Conservation (phyloP, 2,329 filamentous ascomycete species). For the Penicillium polonicum region DNA sequence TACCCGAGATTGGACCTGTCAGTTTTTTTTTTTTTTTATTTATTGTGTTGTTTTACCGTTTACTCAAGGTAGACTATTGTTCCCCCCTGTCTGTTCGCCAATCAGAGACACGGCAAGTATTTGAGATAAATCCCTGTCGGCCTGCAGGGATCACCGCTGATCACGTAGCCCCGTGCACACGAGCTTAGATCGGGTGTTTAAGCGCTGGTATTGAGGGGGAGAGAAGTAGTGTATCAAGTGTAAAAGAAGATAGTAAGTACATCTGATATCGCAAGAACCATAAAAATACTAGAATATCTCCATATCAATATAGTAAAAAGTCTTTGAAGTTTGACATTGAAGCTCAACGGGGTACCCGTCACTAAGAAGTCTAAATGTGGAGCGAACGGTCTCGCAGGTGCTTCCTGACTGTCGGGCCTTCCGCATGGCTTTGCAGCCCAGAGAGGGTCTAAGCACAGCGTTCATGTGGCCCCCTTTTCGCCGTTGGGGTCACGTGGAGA, state of each 20-base stretch:
- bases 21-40: conserved; percentile 1
- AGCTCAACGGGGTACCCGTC: background rate
- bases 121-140: conserved; percentile 37
- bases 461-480: conserved; percentile 4
- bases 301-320: background rate
- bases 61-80: conserved; percentile 13
- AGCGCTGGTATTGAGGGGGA: background rate
- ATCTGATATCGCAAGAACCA: background rate
- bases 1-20: conserved; percentile 28
- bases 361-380: conserved; percentile 20
- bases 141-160: conserved; percentile 30
- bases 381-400: conserved; percentile 39
- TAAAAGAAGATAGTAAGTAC: background rate
- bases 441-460: conserved; percentile 23
- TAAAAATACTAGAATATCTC: background rate
- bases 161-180: conserved; percentile 21
- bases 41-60: background rate
- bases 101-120: conserved; percentile 33
- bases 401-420: conserved; percentile 39
- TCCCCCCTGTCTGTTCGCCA: conserved; percentile 22
- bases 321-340: background rate
- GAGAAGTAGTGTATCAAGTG: background rate
- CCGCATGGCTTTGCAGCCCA: conserved; percentile 22
- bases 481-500: conserved; percentile 18
- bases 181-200: conserved; percentile 15